A percentile compares a stretch with the other conserved stretches of the same genome.
Conservation (phyloP, 305 asterid species). For the Ruellia speciosa region DNA sequence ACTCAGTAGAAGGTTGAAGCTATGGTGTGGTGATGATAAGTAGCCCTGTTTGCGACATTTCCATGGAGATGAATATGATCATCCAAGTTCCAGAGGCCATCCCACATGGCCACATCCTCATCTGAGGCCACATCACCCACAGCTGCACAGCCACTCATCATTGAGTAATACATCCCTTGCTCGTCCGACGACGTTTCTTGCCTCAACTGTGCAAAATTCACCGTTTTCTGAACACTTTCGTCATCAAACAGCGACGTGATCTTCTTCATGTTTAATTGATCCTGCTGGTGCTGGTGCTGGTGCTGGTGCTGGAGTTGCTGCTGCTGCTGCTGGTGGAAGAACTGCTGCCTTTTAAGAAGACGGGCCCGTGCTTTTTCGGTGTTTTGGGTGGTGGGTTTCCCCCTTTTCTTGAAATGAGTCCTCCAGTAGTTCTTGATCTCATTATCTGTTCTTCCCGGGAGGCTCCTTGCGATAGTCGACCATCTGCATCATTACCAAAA, state of each 20-base stretch:
- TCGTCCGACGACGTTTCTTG: constrained; percentile 25
- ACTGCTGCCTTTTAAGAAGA: constrained; percentile 41
- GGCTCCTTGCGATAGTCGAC: constrained; percentile 62
- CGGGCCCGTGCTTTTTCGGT: constrained; percentile 30
- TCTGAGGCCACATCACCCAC: constrained; percentile 15
- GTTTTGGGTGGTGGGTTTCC: constrained; percentile 21
- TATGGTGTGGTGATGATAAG: constrained; percentile 4
- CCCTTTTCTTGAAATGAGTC: constrained; percentile 55
- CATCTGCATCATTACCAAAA: constrained; percentile 27
- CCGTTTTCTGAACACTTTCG: constrained; percentile 18
- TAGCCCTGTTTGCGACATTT: constrained; percentile 24
- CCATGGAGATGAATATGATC: constrained; percentile 30
- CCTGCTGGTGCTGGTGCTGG: constrained; percentile 19
- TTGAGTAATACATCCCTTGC: constrained; percentile 28
- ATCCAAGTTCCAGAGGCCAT: constrained; percentile 56
- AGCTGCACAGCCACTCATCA: constrained; percentile 24
- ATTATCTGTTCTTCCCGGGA: constrained; percentile 62
- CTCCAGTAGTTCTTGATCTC: constrained; percentile 68
- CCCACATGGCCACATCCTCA: constrained; percentile 40
- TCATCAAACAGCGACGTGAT: constrained; percentile 31
- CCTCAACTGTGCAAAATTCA: constrained; percentile 21
- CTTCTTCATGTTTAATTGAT: constrained; percentile 30
- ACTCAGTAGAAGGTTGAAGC: constrained; percentile 24
- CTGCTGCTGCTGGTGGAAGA: constrained; percentile 38
- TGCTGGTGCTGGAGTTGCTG: too few relatives aligned